Base-by-base conservation (phyloP, 1,284 basidiomycete species). In the Pholiota adiposa region DNA sequence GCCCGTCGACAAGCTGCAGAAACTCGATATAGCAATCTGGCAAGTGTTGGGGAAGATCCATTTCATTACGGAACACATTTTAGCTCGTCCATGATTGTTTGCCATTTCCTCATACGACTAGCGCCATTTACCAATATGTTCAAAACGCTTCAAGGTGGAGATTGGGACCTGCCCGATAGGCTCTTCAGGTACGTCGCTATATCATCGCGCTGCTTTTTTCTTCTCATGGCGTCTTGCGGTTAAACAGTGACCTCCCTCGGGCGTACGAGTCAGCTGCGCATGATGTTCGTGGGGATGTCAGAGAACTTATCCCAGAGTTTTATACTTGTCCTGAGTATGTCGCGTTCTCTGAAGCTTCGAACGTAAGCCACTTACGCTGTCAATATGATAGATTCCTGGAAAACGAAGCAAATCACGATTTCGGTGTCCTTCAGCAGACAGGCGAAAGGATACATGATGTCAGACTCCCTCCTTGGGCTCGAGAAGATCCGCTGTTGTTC, bases 51-150 rank as follows among this genome's bases (percentile, higher is more conserved):
- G 3, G 94, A 96, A 76, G 82, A 85, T 50, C 94, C 95, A 0
- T 96, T 96, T 78, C 93, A 97, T 70, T 96, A 94, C 64, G 94
- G 94, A 50, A 98, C 96, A 1, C 96, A 98, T 72, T 98, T 96
- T 72, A 94, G 93, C 67, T 97, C 94, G 4, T 97, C 95, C 0
- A 97, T 97, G 90, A 97, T 96, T 60, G 94, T 97, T 33, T 97
- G 95, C 76, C 95, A 97, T 65, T 98, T 93, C 77, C 77, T 98
- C 69, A 97, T 98, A 62, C 85, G 96, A 11, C 77, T 97, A 67
- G 87, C 92, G 9, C 96, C 96, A 0, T 97, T 91, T 72, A 96
- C 94, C 19, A 88, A 90, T 69, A 96, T 96, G 87, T 97, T 96
- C 79, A 93, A 93, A 75, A 91, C 91, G 2, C 73, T 96, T 36